These are phyloP conservation scores for Mucor racemosus DNA, from an alignment of 371 early-diverging fungal species.

Conservation along the genomic window DNA sequence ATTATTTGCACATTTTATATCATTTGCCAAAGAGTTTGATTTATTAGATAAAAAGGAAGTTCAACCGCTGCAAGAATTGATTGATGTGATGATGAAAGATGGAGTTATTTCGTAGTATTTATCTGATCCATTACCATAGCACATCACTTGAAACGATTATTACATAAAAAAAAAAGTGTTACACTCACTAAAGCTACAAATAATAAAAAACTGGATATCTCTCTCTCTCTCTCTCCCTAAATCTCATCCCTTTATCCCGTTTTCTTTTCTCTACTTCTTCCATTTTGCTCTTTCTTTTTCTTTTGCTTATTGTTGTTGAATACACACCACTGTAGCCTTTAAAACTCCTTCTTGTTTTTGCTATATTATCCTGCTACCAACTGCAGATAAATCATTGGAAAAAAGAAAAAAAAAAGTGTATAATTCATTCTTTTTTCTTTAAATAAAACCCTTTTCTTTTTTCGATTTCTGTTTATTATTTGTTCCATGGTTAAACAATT, in stretches of 20 bases:
- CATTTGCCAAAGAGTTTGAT: conserved; percentile 91
- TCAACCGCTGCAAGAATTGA: conserved; percentile 80
- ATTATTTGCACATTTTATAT: conserved; percentile 91
- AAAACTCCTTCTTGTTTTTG: not conserved
- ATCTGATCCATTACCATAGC: not conserved
- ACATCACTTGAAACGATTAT: conserved; percentile 7
- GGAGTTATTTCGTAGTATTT: conserved; percentile 36
- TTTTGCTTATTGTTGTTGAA: not conserved
- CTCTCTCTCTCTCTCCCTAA: conserved; percentile 4
- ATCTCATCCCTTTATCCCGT: not conserved
- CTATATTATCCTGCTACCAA: not conserved
- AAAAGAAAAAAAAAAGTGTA: not conserved
- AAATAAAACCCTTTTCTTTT: not conserved
- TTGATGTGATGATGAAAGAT: conserved; percentile 68
- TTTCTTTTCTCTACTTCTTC: not conserved
- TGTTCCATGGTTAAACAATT: conserved; percentile 5
- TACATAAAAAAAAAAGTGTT: conserved; percentile 2
- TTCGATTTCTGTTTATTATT: not conserved
- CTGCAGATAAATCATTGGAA: not conserved
- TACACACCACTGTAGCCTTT: not conserved
- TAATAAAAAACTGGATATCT: not conserved
- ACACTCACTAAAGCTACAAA: not conserved
- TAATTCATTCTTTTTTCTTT: not conserved
- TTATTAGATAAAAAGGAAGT: conserved; percentile 91
- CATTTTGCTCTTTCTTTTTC: not conserved